phyloP scores from a whole-genome alignment of 768 basidiomycete species.

The Psilocybe tampanensis region DNA sequence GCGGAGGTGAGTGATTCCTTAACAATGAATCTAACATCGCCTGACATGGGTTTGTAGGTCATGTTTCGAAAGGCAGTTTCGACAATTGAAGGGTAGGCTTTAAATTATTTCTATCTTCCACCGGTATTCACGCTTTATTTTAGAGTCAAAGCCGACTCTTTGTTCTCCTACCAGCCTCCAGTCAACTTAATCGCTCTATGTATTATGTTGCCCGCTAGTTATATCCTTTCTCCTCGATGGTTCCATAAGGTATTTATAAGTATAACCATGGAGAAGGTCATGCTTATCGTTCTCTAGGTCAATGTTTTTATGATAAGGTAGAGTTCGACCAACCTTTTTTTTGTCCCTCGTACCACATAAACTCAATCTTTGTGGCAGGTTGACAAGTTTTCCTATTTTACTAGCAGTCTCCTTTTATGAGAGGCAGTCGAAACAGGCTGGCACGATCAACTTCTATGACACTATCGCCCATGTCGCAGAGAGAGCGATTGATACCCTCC shows the following conservation, averaged over 20 bases:
- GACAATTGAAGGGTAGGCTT: conserved; percentile 84
- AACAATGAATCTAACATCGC: not conserved
- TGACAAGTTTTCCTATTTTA: conserved; percentile 85
- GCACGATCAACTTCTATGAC: conserved; percentile 70
- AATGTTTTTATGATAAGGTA: conserved; percentile 89
- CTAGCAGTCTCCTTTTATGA: conserved; percentile 84
- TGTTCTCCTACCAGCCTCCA: conserved; percentile 95
- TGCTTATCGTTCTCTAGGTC: conserved; percentile 44
- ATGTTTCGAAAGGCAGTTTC: conserved; percentile 95
- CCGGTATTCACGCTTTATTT: not conserved
- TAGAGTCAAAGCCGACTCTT: conserved; percentile 83
- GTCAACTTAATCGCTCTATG: conserved; percentile 87
- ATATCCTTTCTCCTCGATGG: conserved; percentile 90
- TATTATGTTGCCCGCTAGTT: conserved; percentile 86
- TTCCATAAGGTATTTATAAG: conserved; percentile 79
- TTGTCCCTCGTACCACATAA: not conserved
- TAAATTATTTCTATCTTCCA: not conserved
- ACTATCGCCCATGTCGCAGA: conserved; percentile 71
- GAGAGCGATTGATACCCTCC: conserved; percentile 71
- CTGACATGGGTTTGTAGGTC: conserved; percentile 49
- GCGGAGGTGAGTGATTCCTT: conserved; percentile 66
- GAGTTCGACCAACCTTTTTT: not conserved
- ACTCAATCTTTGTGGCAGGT: conserved; percentile 35
- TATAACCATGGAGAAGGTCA: conserved; percentile 10
- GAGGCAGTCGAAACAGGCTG: conserved; percentile 73